Percentiles rank a stretch among this genome's conserved stretches.
These are phyloP conservation scores for Alnus rubra DNA, from an alignment of 306 rosid species.

Conservation along the genomic window DNA sequence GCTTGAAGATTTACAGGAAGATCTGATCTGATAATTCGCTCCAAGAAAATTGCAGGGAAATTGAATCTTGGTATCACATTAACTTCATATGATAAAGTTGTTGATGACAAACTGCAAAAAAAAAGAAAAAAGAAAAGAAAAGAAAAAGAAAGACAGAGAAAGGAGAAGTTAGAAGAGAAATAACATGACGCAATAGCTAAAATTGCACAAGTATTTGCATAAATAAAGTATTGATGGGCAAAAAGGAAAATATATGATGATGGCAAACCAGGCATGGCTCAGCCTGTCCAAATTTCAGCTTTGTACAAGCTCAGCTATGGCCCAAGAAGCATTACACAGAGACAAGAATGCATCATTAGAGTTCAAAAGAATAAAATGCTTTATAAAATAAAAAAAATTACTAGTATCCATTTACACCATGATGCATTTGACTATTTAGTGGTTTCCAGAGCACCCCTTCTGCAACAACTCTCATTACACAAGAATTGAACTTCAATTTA, in stretches of 20 bases:
- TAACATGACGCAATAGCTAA: conserved; percentile 4
- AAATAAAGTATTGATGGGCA: neutral
- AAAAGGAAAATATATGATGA: conserved; percentile 5
- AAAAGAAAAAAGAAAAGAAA: neutral
- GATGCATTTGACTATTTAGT: neutral
- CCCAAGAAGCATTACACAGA: neutral
- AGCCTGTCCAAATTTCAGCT: conserved; percentile 5
- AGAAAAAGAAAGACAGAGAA: neutral
- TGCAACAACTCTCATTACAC: no score
- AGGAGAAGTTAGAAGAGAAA: conserved; percentile 17
- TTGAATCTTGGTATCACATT: conserved; percentile 93
- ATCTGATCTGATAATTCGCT: conserved; percentile 89
- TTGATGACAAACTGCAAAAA: conserved; percentile 65
- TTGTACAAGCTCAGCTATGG: neutral
- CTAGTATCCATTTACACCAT: neutral
- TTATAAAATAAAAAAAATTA: no score
- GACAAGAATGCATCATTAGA: neutral
- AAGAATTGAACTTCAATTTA: no score
- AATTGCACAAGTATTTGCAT: neutral
- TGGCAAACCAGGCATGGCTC: conserved; percentile 7
- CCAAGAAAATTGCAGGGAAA: conserved; percentile 89
- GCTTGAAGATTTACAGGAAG: conserved; percentile 93
- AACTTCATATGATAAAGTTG: conserved; percentile 77
- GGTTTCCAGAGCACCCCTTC: neutral
- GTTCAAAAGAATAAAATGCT: neutral